Conservation (phyloP, 2,329 filamentous ascomycete species). For the Geosmithia putterillii region DNA sequence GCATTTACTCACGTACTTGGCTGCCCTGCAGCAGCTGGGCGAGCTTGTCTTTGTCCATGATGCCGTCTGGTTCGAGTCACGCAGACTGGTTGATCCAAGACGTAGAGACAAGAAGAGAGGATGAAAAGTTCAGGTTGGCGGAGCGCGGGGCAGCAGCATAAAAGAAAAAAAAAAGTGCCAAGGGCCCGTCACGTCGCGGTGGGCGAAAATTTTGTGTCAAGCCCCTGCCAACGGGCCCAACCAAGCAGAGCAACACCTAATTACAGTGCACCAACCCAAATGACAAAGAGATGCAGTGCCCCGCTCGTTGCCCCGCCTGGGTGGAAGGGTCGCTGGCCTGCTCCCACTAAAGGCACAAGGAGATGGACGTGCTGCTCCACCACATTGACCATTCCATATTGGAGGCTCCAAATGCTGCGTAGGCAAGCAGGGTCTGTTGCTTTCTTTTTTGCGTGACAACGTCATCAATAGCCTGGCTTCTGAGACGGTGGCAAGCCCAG, state of each 20-base stretch:
- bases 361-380: not conserved
- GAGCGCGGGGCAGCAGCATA: conserved; percentile 1
- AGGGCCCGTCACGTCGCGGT: not conserved
- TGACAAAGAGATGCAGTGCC: not conserved
- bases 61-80: conserved; percentile 3
- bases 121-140: conserved; percentile 1
- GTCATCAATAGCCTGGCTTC: not conserved
- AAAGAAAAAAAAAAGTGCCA: not conserved
- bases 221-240: not conserved
- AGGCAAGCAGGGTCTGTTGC: not conserved
- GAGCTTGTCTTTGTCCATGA: conserved; percentile 55
- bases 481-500: too few relatives aligned
- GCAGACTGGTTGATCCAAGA: not conserved
- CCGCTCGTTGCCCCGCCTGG: conserved; percentile 1
- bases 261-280: not conserved
- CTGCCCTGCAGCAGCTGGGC: conserved; percentile 78
- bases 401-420: not conserved
- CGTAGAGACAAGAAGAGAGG: conserved; percentile 3
- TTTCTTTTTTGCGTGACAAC: not conserved
- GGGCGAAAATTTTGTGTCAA: conserved; percentile 2
- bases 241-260: not conserved
- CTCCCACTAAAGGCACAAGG: not conserved
- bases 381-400: not conserved
- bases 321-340: not conserved
- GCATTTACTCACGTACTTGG: conserved; percentile 60